Percentiles rank a stretch among this genome's conserved stretches.
Conservation (phyloP, 179 eudicot species). For the Actinidia polygama region DNA sequence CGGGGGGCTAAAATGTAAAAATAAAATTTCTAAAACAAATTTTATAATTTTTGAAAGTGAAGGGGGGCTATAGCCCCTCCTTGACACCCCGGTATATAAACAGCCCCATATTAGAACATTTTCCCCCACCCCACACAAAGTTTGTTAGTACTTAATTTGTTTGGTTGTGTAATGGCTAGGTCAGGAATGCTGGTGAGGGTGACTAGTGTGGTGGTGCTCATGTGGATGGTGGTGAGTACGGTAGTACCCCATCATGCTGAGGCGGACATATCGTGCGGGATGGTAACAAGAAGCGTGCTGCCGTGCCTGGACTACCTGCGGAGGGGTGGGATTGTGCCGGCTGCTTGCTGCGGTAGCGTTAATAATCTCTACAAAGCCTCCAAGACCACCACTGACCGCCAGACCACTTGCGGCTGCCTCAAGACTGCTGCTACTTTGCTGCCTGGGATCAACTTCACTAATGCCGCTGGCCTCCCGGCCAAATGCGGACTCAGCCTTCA, state of each 20-base stretch:
- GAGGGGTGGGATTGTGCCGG: slow-evolving; percentile 16
- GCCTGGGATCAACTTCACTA: slow-evolving; percentile 11
- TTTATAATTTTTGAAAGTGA: too few relatives aligned
- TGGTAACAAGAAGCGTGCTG: slow-evolving; percentile 22
- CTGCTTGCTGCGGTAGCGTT: slow-evolving; percentile 48
- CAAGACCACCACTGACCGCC: slow-evolving; percentile 40
- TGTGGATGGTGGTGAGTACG: slow-evolving; percentile 35
- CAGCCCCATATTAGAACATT: too few relatives aligned
- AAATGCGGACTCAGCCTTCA: slow-evolving; percentile 49
- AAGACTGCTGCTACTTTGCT: slow-evolving; percentile 24
- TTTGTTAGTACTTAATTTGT: too few relatives aligned
- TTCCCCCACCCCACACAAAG: too few relatives aligned
- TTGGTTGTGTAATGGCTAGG: too few relatives aligned
- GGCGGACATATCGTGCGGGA: slow-evolving; percentile 40
- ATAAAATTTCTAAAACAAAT: too few relatives aligned
- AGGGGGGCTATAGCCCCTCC: too few relatives aligned
- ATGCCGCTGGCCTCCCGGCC: slow-evolving; percentile 49
- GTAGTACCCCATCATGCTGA: slow-evolving; percentile 34
- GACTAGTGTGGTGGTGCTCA: neutral
- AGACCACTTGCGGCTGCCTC: slow-evolving; percentile 47
- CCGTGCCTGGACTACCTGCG: slow-evolving; percentile 42
- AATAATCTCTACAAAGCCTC: slow-evolving; percentile 32
- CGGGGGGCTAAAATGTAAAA: too few relatives aligned
- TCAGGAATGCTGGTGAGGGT: neutral
- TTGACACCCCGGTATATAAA: too few relatives aligned